These are phyloP conservation scores for Mortierella sp. DNA, from an alignment of 371 early-diverging fungal genomes.

Conservation along the genomic window DNA sequence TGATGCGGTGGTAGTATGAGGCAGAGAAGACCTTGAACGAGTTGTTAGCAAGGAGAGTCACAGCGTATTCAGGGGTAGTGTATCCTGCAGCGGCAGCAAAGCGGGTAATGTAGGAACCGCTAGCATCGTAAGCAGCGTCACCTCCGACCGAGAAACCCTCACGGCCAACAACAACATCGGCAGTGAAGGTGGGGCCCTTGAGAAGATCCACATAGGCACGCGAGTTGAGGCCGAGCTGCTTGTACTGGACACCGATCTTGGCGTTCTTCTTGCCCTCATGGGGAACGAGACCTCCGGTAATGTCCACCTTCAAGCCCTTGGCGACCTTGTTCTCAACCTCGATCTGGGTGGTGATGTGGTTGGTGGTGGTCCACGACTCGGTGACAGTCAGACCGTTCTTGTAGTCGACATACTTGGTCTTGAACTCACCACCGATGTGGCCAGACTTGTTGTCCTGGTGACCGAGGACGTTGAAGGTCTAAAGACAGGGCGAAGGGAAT, in stretches of 20 bases:
- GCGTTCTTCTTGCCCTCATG: slow-evolving; percentile 71
- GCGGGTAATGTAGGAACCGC: slow-evolving; percentile 85
- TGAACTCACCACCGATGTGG: slow-evolving; percentile 93
- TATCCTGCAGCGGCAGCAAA: slow-evolving; percentile 91
- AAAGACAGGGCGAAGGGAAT: slow-evolving; percentile 6
- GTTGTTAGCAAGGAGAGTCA: slow-evolving; percentile 82
- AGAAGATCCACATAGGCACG: slow-evolving; percentile 79
- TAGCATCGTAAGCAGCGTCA: slow-evolving; percentile 92
- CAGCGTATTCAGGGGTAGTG: slow-evolving; percentile 86
- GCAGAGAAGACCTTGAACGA: slow-evolving; percentile 81
- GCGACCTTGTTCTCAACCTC: slow-evolving; percentile 95
- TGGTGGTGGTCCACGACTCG: slow-evolving; percentile 94
- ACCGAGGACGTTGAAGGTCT: slow-evolving; percentile 96
- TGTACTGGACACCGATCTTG: slow-evolving; percentile 82
- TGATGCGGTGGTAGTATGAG: slow-evolving; percentile 96
- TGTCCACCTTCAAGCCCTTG: slow-evolving; percentile 84
- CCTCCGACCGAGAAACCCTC: slow-evolving; percentile 92
- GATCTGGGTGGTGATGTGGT: slow-evolving; percentile 90
- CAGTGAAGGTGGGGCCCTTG: slow-evolving; percentile 82
- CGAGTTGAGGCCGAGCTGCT: slow-evolving; percentile 83
- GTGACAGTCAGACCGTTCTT: slow-evolving; percentile 93
- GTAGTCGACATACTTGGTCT: slow-evolving; percentile 95
- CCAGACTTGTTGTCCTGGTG: slow-evolving; percentile 94
- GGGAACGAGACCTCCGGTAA: slow-evolving; percentile 63
- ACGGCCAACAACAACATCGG: slow-evolving; percentile 80